Evolutionary conservation across 1,284 basidiomycete species (phyloP).

Genomic region (Tilletiopsis washingtonensis): DNA sequence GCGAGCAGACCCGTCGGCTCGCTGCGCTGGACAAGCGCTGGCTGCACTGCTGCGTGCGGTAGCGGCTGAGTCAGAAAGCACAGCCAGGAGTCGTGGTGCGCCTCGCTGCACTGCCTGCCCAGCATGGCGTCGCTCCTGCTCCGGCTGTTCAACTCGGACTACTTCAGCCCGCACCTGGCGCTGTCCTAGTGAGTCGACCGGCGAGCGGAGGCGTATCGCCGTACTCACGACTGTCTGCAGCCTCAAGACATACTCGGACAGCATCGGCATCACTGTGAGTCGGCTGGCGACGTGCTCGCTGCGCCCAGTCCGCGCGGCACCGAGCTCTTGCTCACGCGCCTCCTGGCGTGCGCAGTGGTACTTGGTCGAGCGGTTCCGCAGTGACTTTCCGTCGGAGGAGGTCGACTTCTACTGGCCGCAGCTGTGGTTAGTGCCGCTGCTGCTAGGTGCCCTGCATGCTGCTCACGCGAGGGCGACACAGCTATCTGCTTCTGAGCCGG

Average conservation of each 20-base stretch:
- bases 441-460: not conserved
- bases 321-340: too few species aligned
- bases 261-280: conserved; percentile 46
- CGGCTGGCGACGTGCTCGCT: too few species aligned
- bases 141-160: conserved; percentile 44
- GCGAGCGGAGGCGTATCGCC: conserved; percentile 11
- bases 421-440: conserved; percentile 17
- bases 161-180: conserved; percentile 45
- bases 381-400: conserved; percentile 26
- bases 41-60: not conserved
- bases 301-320: too few species aligned
- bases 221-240: not conserved
- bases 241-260: conserved; percentile 37
- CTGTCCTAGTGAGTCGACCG: conserved; percentile 28
- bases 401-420: conserved; percentile 47
- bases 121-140: conserved; percentile 42
- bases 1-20: not conserved
- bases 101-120: not conserved
- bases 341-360: too few species aligned
- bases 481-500: conserved; percentile 41
- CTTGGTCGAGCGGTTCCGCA: conserved; percentile 37
- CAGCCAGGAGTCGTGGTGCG: not conserved
- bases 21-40: not conserved
- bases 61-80: too few species aligned
- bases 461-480: not conserved